phyloP scores from a whole-genome alignment of 768 basidiomycete genomes.

The Thelephora aurantiotincta region DNA sequence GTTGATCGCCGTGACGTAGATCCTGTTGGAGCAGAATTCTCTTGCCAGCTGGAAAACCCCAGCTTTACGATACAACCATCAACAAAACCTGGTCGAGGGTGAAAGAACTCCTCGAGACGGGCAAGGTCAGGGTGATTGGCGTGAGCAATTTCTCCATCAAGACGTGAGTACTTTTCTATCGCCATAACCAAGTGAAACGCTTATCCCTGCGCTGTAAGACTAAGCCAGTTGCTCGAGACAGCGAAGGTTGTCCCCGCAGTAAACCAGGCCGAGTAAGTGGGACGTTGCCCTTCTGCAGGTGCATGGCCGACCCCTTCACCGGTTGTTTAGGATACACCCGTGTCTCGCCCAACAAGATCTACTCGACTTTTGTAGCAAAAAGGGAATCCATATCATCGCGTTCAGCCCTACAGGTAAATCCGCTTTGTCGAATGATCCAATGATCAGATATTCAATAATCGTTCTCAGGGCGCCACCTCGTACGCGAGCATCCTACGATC shows the following conservation, averaged over 20 bases:
- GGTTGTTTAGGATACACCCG: constrained; percentile 28
- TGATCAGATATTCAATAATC: too few species aligned
- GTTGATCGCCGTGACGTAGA: constrained; percentile 12
- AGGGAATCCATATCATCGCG: constrained; percentile 31
- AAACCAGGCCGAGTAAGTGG: constrained; percentile 20
- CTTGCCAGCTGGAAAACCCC: neutral
- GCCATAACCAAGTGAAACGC: neutral
- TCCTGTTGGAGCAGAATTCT: constrained; percentile 21
- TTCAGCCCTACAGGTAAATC: constrained; percentile 31
- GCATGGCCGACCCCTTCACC: neutral
- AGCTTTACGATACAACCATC: constrained; percentile 12
- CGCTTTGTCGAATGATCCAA: too few species aligned
- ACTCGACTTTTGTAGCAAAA: too few species aligned
- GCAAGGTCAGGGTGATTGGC: too few species aligned
- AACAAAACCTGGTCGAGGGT: too few species aligned
- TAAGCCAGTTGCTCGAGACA: constrained; percentile 15
- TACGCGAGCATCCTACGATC: constrained; percentile 24
- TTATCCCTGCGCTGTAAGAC: constrained; percentile 5
- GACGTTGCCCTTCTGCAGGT: neutral
- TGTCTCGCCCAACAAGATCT: constrained; percentile 37
- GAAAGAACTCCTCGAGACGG: too few species aligned
- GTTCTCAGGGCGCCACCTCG: constrained; percentile 23
- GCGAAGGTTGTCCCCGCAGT: constrained; percentile 19
- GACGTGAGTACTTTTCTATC: constrained; percentile 22
- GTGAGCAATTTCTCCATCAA: too few species aligned